phyloP scores from a whole-genome alignment of 2,329 filamentous ascomycete species.

The Beauveria varroae region DNA sequence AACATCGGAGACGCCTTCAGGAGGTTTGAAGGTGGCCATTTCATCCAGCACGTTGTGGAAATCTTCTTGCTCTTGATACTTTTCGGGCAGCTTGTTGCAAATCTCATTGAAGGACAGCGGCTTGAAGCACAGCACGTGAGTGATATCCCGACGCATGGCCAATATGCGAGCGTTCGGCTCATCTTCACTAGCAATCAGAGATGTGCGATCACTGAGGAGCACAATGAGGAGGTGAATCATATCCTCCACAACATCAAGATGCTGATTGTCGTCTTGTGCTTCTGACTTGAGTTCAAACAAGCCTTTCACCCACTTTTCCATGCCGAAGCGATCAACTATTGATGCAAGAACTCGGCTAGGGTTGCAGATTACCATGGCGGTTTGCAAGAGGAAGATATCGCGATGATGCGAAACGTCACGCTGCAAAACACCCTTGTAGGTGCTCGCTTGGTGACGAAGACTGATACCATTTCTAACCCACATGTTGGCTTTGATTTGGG shows the following conservation, averaged over 20 bases:
- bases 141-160: slow-evolving; percentile 80
- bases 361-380: slow-evolving; percentile 78
- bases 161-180: slow-evolving; percentile 57
- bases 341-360: slow-evolving; percentile 78
- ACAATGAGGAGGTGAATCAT: slow-evolving; percentile 92
- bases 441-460: slow-evolving; percentile 86
- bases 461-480: slow-evolving; percentile 98
- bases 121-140: slow-evolving; percentile 92
- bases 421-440: slow-evolving; percentile 82
- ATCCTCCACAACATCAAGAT: slow-evolving; percentile 90
- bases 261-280: slow-evolving; percentile 78
- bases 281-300: slow-evolving; percentile 65
- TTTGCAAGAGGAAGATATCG: slow-evolving; percentile 90
- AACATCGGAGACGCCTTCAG: slow-evolving; percentile 85
- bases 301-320: slow-evolving; percentile 80
- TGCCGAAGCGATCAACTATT: slow-evolving; percentile 84
- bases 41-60: slow-evolving; percentile 79
- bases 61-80: slow-evolving; percentile 79
- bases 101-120: slow-evolving; percentile 93
- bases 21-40: slow-evolving; percentile 82
- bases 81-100: slow-evolving; percentile 76
- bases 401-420: slow-evolving; percentile 90
- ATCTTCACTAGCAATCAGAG: slow-evolving; percentile 62
- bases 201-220: slow-evolving; percentile 79
- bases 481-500: slow-evolving; percentile 97